Evolutionary conservation across 352 stramenopile genomes (phyloP).

Genomic region (Globisporangium rhizosaccharum): DNA sequence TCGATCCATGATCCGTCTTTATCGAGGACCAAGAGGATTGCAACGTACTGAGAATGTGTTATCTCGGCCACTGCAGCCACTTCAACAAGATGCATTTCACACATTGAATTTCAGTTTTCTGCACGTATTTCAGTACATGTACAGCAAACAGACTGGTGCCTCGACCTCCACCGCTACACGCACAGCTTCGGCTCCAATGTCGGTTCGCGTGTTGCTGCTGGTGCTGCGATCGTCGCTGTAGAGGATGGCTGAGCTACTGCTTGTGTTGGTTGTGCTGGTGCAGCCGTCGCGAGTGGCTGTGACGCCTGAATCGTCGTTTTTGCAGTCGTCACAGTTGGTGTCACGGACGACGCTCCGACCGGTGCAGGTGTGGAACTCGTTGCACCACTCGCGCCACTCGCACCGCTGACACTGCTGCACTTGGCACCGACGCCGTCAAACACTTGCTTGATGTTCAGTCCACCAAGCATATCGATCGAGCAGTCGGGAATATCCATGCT

Average conservation of each 20-base stretch:
- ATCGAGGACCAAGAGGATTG: too few species aligned
- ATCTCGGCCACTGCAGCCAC: too few species aligned
- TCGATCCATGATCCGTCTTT: too few species aligned
- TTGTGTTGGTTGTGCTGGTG: not conserved
- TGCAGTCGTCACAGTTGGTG: conserved; percentile 7
- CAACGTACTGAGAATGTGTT: too few species aligned
- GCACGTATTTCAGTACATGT: conserved; percentile 3
- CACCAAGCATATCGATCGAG: conserved; percentile 34
- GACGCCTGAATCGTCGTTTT: conserved; percentile 2
- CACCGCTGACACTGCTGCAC: conserved; percentile 1
- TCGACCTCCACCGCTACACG: conserved; percentile 3
- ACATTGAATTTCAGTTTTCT: not conserved
- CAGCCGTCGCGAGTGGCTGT: conserved; percentile 1
- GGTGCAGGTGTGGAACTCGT: not conserved
- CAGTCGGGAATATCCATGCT: conserved; percentile 35
- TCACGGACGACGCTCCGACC: not conserved
- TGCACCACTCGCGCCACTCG: not conserved
- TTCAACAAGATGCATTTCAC: not conserved
- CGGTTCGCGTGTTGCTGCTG: not conserved
- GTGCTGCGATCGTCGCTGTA: not conserved
- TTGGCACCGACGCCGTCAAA: conserved; percentile 10
- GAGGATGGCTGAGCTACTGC: not conserved
- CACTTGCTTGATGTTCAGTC: conserved; percentile 37
- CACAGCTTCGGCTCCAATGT: conserved; percentile 12
- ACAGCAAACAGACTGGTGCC: not conserved